Evolutionary conservation across 257 asterid genomes (phyloP).

Genomic region (Paraleonurus japonicus): DNA sequence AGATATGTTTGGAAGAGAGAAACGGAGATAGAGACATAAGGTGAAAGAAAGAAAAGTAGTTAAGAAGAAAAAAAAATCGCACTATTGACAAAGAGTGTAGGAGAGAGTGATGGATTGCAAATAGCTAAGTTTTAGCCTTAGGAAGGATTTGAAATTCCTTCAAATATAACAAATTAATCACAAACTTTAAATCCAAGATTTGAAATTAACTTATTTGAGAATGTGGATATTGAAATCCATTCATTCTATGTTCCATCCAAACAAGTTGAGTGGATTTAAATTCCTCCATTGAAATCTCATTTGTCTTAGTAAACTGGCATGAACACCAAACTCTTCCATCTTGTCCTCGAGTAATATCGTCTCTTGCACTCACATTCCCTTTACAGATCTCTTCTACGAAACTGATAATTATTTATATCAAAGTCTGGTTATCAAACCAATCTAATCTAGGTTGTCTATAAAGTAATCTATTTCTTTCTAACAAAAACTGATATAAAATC

Average conservation of each 20-base stretch:
- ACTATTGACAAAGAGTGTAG: neutral
- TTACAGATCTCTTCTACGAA: neutral
- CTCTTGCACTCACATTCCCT: neutral
- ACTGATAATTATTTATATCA: neutral
- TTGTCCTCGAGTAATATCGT: neutral
- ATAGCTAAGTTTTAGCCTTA: too few relatives aligned
- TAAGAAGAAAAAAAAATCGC: neutral
- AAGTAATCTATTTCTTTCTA: neutral
- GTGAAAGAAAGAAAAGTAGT: neutral
- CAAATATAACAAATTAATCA: too few relatives aligned
- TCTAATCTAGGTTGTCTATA: neutral
- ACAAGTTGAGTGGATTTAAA: neutral
- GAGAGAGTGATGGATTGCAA: neutral
- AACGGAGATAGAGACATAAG: neutral
- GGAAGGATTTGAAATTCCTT: neutral
- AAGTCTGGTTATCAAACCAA: neutral
- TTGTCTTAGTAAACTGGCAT: neutral
- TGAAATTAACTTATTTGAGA: too few relatives aligned
- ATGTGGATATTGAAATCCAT: neutral
- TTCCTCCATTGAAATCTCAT: neutral
- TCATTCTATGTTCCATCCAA: neutral
- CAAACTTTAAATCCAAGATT: too few relatives aligned
- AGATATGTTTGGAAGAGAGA: neutral
- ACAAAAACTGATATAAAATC: neutral
- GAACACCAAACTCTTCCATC: neutral